Evolutionary conservation across 305 asterid species (phyloP).

Genomic region (Withania somnifera): DNA sequence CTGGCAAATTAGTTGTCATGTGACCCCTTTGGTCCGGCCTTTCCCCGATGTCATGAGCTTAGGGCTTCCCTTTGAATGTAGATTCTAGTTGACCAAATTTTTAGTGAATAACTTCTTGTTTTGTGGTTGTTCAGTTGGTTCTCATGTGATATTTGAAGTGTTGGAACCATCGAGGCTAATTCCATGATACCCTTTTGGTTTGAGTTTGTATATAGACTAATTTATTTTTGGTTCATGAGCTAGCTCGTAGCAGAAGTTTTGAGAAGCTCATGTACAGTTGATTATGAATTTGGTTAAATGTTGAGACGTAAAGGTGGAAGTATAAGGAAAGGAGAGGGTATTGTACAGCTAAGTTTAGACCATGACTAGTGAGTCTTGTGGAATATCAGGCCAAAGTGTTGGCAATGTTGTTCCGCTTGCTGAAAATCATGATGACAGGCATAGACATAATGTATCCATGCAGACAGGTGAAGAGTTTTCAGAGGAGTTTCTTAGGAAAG

Average conservation of each 20-base stretch:
- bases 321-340: background rate
- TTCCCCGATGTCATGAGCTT: too few relatives aligned
- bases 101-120: background rate
- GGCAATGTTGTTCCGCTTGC: constrained; percentile 17
- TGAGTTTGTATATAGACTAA: constrained; percentile 4
- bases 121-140: constrained; percentile 6
- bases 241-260: background rate
- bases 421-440: constrained; percentile 15
- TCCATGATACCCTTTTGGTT: constrained; percentile 1
- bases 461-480: constrained; percentile 92
- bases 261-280: constrained; percentile 1
- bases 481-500: constrained; percentile 60
- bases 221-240: background rate
- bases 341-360: background rate
- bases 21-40: too few relatives aligned
- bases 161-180: constrained; percentile 8
- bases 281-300: background rate
- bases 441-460: constrained; percentile 43
- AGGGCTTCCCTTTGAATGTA: background rate
- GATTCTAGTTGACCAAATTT: background rate
- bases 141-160: constrained; percentile 3
- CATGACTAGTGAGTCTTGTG: constrained; percentile 28
- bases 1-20: too few relatives aligned
- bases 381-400: constrained; percentile 14
- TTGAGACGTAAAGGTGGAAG: background rate